Evolutionary conservation across 2,329 filamentous ascomycete species (phyloP).

Genomic region (Scedosporium dehoogii): DNA sequence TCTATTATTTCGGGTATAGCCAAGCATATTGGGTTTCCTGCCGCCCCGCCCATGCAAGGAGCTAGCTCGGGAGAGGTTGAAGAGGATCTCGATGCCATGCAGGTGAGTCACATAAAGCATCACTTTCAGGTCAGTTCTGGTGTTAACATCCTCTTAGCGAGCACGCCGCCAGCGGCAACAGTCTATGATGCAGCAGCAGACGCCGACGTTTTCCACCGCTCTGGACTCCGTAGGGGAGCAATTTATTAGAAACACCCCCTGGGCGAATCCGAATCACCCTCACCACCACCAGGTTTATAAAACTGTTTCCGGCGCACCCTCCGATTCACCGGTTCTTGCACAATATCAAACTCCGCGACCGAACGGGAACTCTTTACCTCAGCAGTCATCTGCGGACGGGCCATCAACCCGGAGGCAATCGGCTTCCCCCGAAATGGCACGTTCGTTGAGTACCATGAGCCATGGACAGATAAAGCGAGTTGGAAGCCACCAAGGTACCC

Average conservation of each 20-base stretch:
- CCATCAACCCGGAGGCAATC: slow-evolving; percentile 18
- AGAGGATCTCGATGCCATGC: slow-evolving; percentile 81
- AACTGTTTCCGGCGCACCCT: background rate
- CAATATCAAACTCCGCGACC: slow-evolving; percentile 31
- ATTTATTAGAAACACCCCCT: slow-evolving; percentile 80
- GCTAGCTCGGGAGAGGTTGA: slow-evolving; percentile 67
- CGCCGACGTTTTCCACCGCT: background rate
- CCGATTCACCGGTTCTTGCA: slow-evolving; percentile 30
- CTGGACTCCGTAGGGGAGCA: slow-evolving; percentile 67
- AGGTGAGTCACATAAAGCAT: slow-evolving; percentile 38
- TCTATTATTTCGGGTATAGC: slow-evolving; percentile 83
- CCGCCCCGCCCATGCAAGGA: slow-evolving; percentile 73
- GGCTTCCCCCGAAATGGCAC: slow-evolving; percentile 34
- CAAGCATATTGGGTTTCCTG: slow-evolving; percentile 93
- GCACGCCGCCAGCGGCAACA: slow-evolving; percentile 7
- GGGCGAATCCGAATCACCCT: slow-evolving; percentile 80
- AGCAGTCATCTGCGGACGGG: slow-evolving; percentile 9
- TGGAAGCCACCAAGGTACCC: slow-evolving; percentile 17
- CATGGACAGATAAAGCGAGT: slow-evolving; percentile 24
- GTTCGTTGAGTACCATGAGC: slow-evolving; percentile 22
- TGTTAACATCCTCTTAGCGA: background rate
- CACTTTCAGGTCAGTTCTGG: slow-evolving; percentile 26
- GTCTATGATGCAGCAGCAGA: slow-evolving; percentile 2
- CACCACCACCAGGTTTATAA: slow-evolving; percentile 3
- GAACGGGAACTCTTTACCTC: slow-evolving; percentile 9